These are phyloP conservation scores for Pseudogymnoascus sp. DNA, from an alignment of 2,329 filamentous ascomycete species.

Conservation along the genomic window DNA sequence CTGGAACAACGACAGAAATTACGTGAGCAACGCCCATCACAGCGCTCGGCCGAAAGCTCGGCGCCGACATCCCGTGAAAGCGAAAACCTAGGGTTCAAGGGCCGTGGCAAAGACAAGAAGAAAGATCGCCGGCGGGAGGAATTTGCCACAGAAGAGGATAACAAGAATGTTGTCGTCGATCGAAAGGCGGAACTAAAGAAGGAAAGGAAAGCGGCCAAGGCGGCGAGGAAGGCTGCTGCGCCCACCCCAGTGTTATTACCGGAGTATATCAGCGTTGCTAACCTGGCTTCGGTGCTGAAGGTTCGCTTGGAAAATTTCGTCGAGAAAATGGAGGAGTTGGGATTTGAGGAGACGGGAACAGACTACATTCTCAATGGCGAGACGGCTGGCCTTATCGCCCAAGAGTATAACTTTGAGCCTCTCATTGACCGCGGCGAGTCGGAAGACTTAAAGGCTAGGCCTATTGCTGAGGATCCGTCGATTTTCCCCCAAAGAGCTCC, in stretches of 20 bases:
- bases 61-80: background rate
- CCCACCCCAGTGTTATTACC: slow-evolving; percentile 67
- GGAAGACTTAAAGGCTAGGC: slow-evolving; percentile 65
- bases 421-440: slow-evolving; percentile 60
- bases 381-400: slow-evolving; percentile 79
- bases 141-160: slow-evolving; percentile 24
- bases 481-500: slow-evolving; percentile 70
- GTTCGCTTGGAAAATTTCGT: slow-evolving; percentile 67
- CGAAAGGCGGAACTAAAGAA: slow-evolving; percentile 33
- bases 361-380: slow-evolving; percentile 87
- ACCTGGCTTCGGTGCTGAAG: slow-evolving; percentile 68
- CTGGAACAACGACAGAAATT: background rate
- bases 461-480: slow-evolving; percentile 60
- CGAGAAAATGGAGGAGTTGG: slow-evolving; percentile 69
- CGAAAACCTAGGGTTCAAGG: background rate
- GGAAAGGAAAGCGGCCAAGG: slow-evolving; percentile 35
- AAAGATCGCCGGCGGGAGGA: slow-evolving; percentile 20
- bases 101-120: slow-evolving; percentile 4
- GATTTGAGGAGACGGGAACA: slow-evolving; percentile 76
- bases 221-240: slow-evolving; percentile 30
- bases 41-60: background rate
- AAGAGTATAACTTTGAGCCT: slow-evolving; percentile 89
- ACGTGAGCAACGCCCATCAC: background rate
- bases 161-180: slow-evolving; percentile 24
- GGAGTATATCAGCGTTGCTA: slow-evolving; percentile 83